Evolutionary conservation across 139 green algal genomes (phyloP).

Genomic region (Chlamydomonas sp.): DNA sequence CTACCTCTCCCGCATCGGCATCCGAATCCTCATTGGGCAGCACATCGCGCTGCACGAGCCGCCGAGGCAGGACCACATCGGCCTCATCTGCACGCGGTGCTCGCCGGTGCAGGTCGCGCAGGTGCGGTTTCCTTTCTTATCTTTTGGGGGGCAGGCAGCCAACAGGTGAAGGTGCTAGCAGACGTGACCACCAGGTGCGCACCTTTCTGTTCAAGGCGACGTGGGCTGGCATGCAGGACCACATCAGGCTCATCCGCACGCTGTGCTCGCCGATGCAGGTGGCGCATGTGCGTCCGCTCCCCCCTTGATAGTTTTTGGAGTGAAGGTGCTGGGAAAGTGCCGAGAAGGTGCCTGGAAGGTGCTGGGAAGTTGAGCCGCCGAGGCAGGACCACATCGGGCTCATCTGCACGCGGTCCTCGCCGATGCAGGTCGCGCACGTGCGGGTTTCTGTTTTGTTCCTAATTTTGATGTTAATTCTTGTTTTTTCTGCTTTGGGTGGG

Average conservation of each 20-base stretch:
- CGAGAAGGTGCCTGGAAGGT: too few relatives aligned
- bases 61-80: conserved; percentile 68
- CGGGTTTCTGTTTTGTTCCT: too few relatives aligned
- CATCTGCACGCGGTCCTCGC: conserved; percentile 80
- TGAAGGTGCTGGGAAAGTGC: too few relatives aligned
- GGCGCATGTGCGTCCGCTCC: too few relatives aligned
- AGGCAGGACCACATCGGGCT: conserved; percentile 78
- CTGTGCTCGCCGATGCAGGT: too few relatives aligned
- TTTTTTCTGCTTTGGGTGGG: conserved; percentile 26
- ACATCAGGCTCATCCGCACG: conserved; percentile 23
- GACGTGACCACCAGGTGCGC: too few relatives aligned
- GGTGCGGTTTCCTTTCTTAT: too few relatives aligned
- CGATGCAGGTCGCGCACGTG: conserved; percentile 39
- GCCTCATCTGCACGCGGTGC: conserved; percentile 86
- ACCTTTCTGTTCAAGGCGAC: too few relatives aligned
- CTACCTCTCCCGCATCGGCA: conserved; percentile 96
- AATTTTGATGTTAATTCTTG: too few relatives aligned
- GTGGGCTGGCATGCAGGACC: conserved; percentile 20
- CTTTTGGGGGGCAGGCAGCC: conserved; percentile 20
- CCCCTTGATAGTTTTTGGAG: too few relatives aligned
- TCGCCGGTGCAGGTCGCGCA: conserved; percentile 45
- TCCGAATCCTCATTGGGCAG: conserved; percentile 97
- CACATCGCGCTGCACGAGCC: conserved; percentile 89
- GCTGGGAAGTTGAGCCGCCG: too few relatives aligned
- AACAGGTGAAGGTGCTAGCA: background rate